Conservation (phyloP, 257 asterid genomes). For the Solanum appendiculatum region DNA sequence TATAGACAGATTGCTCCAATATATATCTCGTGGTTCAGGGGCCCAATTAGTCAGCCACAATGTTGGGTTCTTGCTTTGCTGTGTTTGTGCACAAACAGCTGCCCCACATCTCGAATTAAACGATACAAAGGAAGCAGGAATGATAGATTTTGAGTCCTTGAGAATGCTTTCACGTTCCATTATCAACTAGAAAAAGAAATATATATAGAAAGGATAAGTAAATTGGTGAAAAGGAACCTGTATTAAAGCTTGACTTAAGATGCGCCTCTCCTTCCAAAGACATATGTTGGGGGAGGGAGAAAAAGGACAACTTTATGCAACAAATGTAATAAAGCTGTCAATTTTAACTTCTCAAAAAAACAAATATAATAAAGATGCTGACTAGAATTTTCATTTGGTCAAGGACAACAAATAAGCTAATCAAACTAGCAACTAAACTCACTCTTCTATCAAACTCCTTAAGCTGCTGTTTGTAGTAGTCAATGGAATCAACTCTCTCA, state of each 20-base stretch:
- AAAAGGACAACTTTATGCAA: neutral
- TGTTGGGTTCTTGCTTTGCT: slow-evolving; percentile 88
- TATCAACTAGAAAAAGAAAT: slow-evolving; percentile 42
- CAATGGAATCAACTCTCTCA: slow-evolving; percentile 67
- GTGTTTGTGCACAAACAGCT: slow-evolving; percentile 97
- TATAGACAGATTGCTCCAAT: slow-evolving; percentile 79
- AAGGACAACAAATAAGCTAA: neutral
- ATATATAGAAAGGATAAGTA: neutral
- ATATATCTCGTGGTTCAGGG: slow-evolving; percentile 94
- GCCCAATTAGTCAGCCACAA: slow-evolving; percentile 91
- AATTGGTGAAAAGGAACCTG: neutral
- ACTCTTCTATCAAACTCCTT: slow-evolving; percentile 60
- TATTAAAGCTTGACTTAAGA: neutral
- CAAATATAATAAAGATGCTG: neutral
- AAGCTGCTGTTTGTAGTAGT: slow-evolving; percentile 55
- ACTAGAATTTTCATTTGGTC: neutral
- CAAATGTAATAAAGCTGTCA: neutral
- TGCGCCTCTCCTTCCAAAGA: neutral
- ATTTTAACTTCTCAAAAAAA: neutral
- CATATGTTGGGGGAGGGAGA: neutral
- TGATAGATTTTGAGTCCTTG: slow-evolving; percentile 56
- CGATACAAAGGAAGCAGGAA: slow-evolving; percentile 83
- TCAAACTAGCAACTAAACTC: slow-evolving; percentile 12
- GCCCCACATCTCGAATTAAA: slow-evolving; percentile 96
- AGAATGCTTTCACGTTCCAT: slow-evolving; percentile 72